Conservation (phyloP, 306 rosid species). For the Purshia tridentata region DNA sequence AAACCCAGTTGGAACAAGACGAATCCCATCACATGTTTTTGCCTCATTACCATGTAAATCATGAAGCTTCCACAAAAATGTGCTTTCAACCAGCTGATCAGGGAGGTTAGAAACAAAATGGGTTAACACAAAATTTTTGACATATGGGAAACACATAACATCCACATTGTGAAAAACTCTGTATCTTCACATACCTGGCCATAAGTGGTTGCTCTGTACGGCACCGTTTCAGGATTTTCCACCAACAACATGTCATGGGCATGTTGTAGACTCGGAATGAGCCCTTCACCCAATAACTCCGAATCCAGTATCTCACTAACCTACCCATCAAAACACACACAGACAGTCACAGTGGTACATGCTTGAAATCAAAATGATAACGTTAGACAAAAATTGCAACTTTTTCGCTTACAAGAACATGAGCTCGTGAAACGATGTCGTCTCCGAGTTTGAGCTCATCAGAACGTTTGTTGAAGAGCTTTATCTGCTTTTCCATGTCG, state of each 20-base stretch:
- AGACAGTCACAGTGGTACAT: not conserved
- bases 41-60: slow-evolving; percentile 66
- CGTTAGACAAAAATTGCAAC: not conserved
- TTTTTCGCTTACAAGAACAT: slow-evolving; percentile 62
- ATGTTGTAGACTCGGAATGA: slow-evolving; percentile 85
- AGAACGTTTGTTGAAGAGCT: slow-evolving; percentile 75
- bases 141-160: not conserved
- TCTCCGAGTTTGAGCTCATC: slow-evolving; percentile 72
- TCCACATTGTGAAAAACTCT: not conserved
- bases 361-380: slow-evolving; percentile 12
- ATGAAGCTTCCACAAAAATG: slow-evolving; percentile 67
- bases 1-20: slow-evolving; percentile 54
- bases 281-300: slow-evolving; percentile 91
- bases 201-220: slow-evolving; percentile 70
- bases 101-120: not conserved
- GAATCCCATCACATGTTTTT: slow-evolving; percentile 58
- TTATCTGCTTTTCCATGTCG: slow-evolving; percentile 58
- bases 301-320: slow-evolving; percentile 97
- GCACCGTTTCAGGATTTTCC: slow-evolving; percentile 72
- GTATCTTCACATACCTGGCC: slow-evolving; percentile 61
- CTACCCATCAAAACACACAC: slow-evolving; percentile 29
- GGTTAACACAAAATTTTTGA: not conserved
- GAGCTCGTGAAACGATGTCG: slow-evolving; percentile 65
- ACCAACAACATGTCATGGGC: slow-evolving; percentile 77
- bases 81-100: slow-evolving; percentile 80